phyloP scores from a whole-genome alignment of 495 filamentous ascomycete species.

The Penicillium goetzii region DNA sequence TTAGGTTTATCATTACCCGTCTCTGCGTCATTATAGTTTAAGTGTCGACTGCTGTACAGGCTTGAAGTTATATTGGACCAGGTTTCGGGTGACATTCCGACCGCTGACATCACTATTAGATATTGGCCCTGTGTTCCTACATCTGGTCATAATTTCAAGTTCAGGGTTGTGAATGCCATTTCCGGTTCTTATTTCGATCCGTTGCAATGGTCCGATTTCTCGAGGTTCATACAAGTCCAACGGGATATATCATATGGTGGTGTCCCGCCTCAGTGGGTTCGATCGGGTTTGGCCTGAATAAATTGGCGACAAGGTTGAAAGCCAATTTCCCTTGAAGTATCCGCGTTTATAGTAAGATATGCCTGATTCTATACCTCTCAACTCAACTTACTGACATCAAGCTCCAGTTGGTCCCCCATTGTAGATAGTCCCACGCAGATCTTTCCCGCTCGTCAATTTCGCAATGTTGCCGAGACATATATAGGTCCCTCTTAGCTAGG shows the following conservation, averaged over 20 bases:
- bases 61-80: background rate
- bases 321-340: no score
- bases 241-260: background rate
- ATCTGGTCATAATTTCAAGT: background rate
- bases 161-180: background rate
- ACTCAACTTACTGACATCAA: no score
- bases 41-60: background rate
- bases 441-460: no score
- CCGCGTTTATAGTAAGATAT: no score
- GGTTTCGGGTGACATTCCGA: background rate
- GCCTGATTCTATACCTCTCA: no score
- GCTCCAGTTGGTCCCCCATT: no score
- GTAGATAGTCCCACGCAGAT: no score
- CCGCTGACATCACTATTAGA: constrained; percentile 19
- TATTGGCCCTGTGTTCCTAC: background rate
- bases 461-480: no score
- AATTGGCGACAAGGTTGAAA: no score
- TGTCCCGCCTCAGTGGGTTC: no score
- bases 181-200: background rate
- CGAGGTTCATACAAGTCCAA: background rate
- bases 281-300: no score
- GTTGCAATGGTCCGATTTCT: background rate
- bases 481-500: no score
- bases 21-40: background rate
- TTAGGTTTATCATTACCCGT: background rate